These are phyloP conservation scores for Alternaria triticimaculans DNA, from an alignment of 2,329 filamentous ascomycete genomes.

Conservation along the genomic window DNA sequence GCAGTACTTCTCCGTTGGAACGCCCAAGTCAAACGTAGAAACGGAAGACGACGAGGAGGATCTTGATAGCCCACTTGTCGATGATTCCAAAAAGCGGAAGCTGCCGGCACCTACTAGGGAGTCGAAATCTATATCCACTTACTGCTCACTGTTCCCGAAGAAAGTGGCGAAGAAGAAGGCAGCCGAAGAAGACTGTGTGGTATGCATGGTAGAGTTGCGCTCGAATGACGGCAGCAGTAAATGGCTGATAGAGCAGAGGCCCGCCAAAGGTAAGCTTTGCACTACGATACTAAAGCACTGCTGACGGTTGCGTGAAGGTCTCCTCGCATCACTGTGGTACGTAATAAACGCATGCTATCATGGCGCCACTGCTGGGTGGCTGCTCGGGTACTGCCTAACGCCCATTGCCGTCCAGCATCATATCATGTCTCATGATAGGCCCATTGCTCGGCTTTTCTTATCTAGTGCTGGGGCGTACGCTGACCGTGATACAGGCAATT, in stretches of 20 bases:
- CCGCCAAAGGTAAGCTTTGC: slow-evolving; percentile 39
- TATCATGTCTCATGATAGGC: slow-evolving; percentile 5
- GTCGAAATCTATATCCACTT: slow-evolving; percentile 25
- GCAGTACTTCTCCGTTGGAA: slow-evolving; percentile 36
- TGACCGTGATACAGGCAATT: slow-evolving; percentile 39
- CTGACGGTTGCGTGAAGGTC: slow-evolving; percentile 17
- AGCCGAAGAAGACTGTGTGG: slow-evolving; percentile 41
- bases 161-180: slow-evolving; percentile 45
- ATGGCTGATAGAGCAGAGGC: slow-evolving; percentile 47
- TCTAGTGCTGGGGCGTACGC: slow-evolving; percentile 4
- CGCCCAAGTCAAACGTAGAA: slow-evolving; percentile 19
- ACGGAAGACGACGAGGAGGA: slow-evolving; percentile 11
- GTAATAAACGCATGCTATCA: slow-evolving; percentile 10
- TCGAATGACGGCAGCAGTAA: slow-evolving; percentile 21
- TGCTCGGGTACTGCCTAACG: background rate
- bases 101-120: slow-evolving; percentile 5
- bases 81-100: slow-evolving; percentile 35
- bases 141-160: slow-evolving; percentile 47
- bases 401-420: background rate
- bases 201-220: slow-evolving; percentile 39
- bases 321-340: slow-evolving; percentile 38
- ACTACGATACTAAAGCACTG: background rate
- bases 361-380: background rate
- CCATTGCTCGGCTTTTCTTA: background rate
- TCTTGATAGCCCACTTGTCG: background rate